These are phyloP conservation scores for Fraxinus quadrangulata DNA, from an alignment of 257 asterid species.

Conservation along the genomic window DNA sequence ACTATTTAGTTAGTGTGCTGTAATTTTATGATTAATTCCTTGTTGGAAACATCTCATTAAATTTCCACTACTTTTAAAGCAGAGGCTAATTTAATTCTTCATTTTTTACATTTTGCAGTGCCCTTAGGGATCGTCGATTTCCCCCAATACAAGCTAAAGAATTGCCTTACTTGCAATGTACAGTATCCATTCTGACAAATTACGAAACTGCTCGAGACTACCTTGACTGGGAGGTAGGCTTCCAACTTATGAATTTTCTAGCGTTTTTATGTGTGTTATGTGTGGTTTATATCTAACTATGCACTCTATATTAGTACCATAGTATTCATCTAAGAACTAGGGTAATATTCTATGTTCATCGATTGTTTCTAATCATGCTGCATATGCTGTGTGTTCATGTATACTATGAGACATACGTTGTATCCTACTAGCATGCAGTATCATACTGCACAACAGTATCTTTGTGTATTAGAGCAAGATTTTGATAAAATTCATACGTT, in stretches of 20 bases:
- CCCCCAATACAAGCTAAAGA: constrained; percentile 94
- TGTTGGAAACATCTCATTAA: constrained; percentile 3
- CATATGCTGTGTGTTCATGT: background rate
- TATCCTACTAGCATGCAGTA: background rate
- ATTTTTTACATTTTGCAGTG: constrained; percentile 49
- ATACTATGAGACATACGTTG: background rate
- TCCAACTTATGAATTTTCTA: background rate
- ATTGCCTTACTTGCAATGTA: constrained; percentile 82
- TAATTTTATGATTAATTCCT: background rate
- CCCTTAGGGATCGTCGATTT: constrained; percentile 89
- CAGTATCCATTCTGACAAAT: constrained; percentile 83
- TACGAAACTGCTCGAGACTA: constrained; percentile 75
- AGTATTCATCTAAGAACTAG: background rate
- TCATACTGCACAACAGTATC: background rate
- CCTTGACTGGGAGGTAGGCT: constrained; percentile 94
- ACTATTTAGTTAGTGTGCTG: background rate
- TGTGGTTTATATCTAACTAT: background rate
- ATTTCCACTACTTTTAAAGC: background rate
- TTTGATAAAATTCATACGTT: background rate
- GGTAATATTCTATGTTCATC: too few species aligned
- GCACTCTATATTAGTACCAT: background rate
- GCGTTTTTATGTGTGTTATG: background rate
- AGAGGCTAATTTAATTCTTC: constrained; percentile 6
- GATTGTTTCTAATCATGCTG: background rate
- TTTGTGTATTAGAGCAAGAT: background rate